Conservation (phyloP, 768 basidiomycete species). For the Piloderma croceum region DNA sequence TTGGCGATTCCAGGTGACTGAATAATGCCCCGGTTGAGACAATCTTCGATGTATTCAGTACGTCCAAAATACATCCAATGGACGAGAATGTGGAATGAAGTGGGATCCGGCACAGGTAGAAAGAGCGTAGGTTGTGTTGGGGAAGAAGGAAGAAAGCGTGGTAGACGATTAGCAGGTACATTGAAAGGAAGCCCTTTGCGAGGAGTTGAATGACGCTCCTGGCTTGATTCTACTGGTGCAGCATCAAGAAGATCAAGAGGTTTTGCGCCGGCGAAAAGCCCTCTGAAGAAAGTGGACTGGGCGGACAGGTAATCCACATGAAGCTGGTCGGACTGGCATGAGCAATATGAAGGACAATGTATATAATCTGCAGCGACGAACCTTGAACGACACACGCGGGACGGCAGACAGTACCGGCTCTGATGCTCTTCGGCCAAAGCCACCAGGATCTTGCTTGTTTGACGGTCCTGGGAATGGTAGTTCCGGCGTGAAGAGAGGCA, state of each 20-base stretch:
- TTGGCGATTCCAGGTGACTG: slow-evolving; percentile 85
- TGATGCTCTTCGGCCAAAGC: slow-evolving; percentile 43
- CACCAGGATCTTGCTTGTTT: slow-evolving; percentile 40
- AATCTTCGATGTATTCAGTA: slow-evolving; percentile 57
- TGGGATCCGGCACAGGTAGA: slow-evolving; percentile 70
- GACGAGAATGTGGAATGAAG: slow-evolving; percentile 64
- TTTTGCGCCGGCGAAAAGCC: slow-evolving; percentile 63
- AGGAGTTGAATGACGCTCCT: slow-evolving; percentile 18
- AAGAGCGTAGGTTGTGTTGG: slow-evolving; percentile 63
- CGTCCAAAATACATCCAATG: slow-evolving; percentile 83
- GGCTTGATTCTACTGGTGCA: slow-evolving; percentile 25
- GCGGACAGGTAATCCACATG: slow-evolving; percentile 81
- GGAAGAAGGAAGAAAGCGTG: slow-evolving; percentile 61
- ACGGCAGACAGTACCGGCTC: slow-evolving; percentile 46
- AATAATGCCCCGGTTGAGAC: slow-evolving; percentile 56
- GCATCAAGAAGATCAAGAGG: slow-evolving; percentile 52
- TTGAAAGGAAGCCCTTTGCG: slow-evolving; percentile 27
- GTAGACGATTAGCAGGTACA: slow-evolving; percentile 49
- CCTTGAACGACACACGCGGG: slow-evolving; percentile 59
- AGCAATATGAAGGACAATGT: slow-evolving; percentile 3
- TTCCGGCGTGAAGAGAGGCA: not conserved
- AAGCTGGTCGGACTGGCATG: slow-evolving; percentile 38
- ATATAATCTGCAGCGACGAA: slow-evolving; percentile 24
- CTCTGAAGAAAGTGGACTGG: slow-evolving; percentile 69
- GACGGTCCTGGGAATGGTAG: slow-evolving; percentile 8